Evolutionary conservation across 768 basidiomycete genomes (phyloP).

Genomic region (Porpolomopsis calyptriformis): DNA sequence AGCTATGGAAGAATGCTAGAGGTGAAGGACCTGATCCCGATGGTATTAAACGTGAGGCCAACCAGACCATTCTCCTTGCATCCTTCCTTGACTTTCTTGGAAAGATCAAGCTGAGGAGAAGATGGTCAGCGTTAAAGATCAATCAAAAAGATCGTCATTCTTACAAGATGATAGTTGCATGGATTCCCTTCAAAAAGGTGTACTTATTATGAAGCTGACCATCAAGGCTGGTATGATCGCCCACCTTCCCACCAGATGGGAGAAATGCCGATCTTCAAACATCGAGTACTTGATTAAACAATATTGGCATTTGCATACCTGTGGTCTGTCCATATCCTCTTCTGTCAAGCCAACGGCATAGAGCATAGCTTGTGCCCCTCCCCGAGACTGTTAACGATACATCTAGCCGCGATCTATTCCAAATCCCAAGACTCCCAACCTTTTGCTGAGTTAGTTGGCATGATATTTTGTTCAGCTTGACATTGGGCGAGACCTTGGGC

Average conservation of each 20-base stretch:
- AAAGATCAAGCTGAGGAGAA: slow-evolving; percentile 55
- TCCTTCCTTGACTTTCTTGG: slow-evolving; percentile 70
- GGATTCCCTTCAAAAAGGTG: slow-evolving; percentile 54
- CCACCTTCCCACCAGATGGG: slow-evolving; percentile 91
- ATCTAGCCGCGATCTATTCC: slow-evolving; percentile 2
- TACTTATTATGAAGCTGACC: background rate
- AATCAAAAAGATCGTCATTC: slow-evolving; percentile 9
- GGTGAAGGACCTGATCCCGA: slow-evolving; percentile 68
- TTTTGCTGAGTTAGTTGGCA: slow-evolving; percentile 68
- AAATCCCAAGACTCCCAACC: slow-evolving; percentile 23
- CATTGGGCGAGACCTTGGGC: slow-evolving; percentile 24
- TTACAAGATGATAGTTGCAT: slow-evolving; percentile 73
- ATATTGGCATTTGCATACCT: slow-evolving; percentile 33
- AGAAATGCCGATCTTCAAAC: slow-evolving; percentile 67
- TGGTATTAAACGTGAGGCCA: slow-evolving; percentile 75
- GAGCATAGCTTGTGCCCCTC: slow-evolving; percentile 81
- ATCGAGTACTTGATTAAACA: background rate
- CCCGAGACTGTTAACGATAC: slow-evolving; percentile 36
- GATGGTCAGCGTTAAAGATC: background rate
- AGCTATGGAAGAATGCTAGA: background rate
- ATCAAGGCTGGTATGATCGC: slow-evolving; percentile 5
- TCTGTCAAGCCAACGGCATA: slow-evolving; percentile 71
- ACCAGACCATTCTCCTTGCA: slow-evolving; percentile 74
- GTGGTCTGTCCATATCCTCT: slow-evolving; percentile 76
- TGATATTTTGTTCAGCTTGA: slow-evolving; percentile 65